Evolutionary conservation across 306 rosid genomes (phyloP), one percentile per base, ranked within the genome.

Genomic region (Castanea sativa): DNA sequence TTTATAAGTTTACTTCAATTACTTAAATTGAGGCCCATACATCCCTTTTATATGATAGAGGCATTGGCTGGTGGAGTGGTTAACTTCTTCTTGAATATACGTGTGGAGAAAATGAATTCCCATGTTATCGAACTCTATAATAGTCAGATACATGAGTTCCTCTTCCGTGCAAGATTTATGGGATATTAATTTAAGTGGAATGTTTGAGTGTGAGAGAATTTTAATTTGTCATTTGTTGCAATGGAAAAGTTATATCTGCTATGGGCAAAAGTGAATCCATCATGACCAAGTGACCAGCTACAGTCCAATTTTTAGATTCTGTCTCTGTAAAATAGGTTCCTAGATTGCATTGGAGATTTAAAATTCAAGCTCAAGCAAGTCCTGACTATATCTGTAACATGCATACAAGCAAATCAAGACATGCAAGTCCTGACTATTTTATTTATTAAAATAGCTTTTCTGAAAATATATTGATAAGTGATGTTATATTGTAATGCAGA

Each of bases 401-500:
- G 71, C 13, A 64, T 64, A 15, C 23, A 64, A 65, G 49, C 49
- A 65, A 65, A 29, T 32, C 1, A 12, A 5, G 71, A 65, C 43
- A 16, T 30, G 8, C 13, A 65, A 15, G 71, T 41, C 11, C 16
- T 65, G 45, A 41, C 21, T 15, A 6, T 65, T 20, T 58, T 51
- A 14, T 57, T 8, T 29, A 51, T 63, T 10, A 32, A 33, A 33
- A 67, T 12, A 67, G 8, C 71, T 32, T 33, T 49, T 67, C 41
- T 33, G 51, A 67, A 19, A 3, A 0, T 35, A 67, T 10, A 16
- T 78, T 73, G 21, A 67, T 35, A 19, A 1, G 52, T 19, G 1
- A 5, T 35, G 2, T 35, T n/a, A 15, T 79, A 58, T 30, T 33
- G 71, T 16, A 72, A 51, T 80, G 81, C 90, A 94, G 97, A 89